Percentiles rank a stretch among this genome's conserved stretches.
Evolutionary conservation across 2,329 filamentous ascomycete species (phyloP).

Genomic region (Fusarium nematophilum): DNA sequence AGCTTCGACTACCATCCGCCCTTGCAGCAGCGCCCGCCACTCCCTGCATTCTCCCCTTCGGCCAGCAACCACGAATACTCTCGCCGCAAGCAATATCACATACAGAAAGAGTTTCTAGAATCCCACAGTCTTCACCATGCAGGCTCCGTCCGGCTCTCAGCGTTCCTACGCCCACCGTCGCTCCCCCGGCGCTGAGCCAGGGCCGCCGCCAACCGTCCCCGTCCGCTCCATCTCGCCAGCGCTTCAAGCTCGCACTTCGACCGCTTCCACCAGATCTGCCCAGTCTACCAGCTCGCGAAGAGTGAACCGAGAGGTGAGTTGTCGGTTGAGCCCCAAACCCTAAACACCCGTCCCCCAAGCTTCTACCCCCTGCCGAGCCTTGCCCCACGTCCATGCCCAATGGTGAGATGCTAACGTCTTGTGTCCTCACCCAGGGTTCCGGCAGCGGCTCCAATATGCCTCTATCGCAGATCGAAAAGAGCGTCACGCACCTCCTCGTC

Average conservation of each 20-base stretch:
- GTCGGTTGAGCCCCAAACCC: conserved; percentile 1
- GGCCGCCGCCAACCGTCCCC: conserved; percentile 66
- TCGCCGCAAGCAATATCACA: conserved; percentile 8
- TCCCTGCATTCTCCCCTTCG: conserved; percentile 1
- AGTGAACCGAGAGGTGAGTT: conserved; percentile 50
- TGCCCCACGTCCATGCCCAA: conserved; percentile 32
- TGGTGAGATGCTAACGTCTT: conserved; percentile 39
- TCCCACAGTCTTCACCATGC: conserved; percentile 29
- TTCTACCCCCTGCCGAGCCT: conserved; percentile 36
- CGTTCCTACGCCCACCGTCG: conserved; percentile 66
- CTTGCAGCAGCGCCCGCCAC: conserved; percentile 1
- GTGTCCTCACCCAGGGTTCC: conserved; percentile 50
- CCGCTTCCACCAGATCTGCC: conserved; percentile 74
- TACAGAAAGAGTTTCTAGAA: neutral
- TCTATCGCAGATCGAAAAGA: conserved; percentile 98
- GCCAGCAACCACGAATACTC: conserved; percentile 5
- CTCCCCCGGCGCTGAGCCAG: conserved; percentile 71
- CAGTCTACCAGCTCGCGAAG: conserved; percentile 51
- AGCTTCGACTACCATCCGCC: conserved; percentile 16
- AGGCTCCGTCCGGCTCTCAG: conserved; percentile 55
- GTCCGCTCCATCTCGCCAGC: conserved; percentile 71
- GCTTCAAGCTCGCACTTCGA: conserved; percentile 72
- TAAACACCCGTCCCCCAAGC: conserved; percentile 7
- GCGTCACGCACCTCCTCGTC: conserved; percentile 95
- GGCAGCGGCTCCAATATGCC: conserved; percentile 76